Percentiles rank a stretch among this genome's conserved stretches.
These are phyloP conservation scores for Boletus subcaerulescens DNA, from an alignment of 768 basidiomycete species.

Conservation along the genomic window DNA sequence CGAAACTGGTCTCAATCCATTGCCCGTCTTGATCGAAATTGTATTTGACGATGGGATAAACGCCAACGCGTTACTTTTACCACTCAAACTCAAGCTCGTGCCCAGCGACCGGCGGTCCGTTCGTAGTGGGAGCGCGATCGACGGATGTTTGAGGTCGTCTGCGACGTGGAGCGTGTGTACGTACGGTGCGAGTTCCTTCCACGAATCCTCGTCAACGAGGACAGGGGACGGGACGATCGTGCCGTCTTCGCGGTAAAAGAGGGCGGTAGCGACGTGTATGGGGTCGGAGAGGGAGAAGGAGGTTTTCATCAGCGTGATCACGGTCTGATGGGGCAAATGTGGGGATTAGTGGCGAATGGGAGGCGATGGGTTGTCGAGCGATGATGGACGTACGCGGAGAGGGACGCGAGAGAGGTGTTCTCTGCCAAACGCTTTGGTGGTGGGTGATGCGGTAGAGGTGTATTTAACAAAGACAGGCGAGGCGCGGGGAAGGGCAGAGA, in stretches of 20 bases:
- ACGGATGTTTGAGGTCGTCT: too few species aligned
- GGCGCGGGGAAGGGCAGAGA: slow-evolving; percentile 28
- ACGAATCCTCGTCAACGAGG: too few species aligned
- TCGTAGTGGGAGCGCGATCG: too few species aligned
- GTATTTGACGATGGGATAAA: too few species aligned
- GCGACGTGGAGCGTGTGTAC: slow-evolving; percentile 31
- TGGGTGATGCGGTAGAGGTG: slow-evolving; percentile 11
- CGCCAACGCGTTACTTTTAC: too few species aligned
- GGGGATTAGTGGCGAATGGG: neutral
- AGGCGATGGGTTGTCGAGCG: neutral
- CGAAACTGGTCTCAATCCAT: too few species aligned
- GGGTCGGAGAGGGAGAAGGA: slow-evolving; percentile 14
- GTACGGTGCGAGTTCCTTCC: slow-evolving; percentile 24
- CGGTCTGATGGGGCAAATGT: slow-evolving; percentile 16
- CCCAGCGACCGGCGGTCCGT: too few species aligned
- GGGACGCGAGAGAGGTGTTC: slow-evolving; percentile 31
- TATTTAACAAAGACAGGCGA: slow-evolving; percentile 30
- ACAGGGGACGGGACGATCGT: neutral
- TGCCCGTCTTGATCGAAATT: too few species aligned
- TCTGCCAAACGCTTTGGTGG: slow-evolving; percentile 29
- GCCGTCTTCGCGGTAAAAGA: slow-evolving; percentile 32
- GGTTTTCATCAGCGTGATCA: slow-evolving; percentile 22
- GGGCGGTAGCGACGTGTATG: slow-evolving; percentile 19
- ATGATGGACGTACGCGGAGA: slow-evolving; percentile 26
- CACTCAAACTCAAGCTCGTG: too few species aligned